phyloP scores from a whole-genome alignment of 306 rosid genomes.

The Dalbergia oliveri region DNA sequence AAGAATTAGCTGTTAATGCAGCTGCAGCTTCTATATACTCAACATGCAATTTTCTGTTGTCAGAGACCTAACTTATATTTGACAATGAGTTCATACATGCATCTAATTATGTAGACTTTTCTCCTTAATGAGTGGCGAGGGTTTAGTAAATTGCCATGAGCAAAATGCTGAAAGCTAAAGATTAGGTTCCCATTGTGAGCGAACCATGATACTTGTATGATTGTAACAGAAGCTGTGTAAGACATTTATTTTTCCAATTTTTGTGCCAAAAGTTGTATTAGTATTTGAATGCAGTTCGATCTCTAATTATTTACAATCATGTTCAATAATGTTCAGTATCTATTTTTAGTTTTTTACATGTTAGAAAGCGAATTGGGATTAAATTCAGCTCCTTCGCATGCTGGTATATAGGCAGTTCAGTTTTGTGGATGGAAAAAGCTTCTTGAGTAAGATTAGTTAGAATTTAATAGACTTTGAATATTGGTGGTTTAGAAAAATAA shows the following conservation, averaged over 20 bases:
- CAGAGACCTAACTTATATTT: conserved; percentile 63
- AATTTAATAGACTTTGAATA: too few relatives aligned
- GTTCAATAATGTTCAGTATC: not conserved
- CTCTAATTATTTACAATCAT: conserved; percentile 20
- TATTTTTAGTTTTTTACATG: not conserved
- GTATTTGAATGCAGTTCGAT: conserved; percentile 3
- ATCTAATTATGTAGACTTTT: conserved; percentile 34
- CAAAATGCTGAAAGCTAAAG: conserved; percentile 39
- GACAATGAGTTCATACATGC: conserved; percentile 34
- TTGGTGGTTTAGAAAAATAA: too few relatives aligned
- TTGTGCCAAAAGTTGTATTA: not conserved
- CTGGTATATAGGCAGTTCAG: not conserved
- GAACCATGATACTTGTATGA: conserved; percentile 32
- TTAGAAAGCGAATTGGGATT: not conserved
- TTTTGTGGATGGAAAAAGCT: not conserved
- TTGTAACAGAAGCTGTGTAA: conserved; percentile 52
- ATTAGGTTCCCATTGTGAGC: conserved; percentile 21
- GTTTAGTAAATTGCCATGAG: conserved; percentile 31
- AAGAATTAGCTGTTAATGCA: conserved; percentile 85
- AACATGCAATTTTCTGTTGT: conserved; percentile 79
- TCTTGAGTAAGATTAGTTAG: too few relatives aligned
- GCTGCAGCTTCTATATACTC: conserved; percentile 98
- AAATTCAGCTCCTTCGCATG: not conserved
- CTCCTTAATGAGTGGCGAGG: not conserved
- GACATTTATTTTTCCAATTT: conserved; percentile 10